Conservation (phyloP, 1,139 yeast species). For the Saccharomyces pastorianus region DNA sequence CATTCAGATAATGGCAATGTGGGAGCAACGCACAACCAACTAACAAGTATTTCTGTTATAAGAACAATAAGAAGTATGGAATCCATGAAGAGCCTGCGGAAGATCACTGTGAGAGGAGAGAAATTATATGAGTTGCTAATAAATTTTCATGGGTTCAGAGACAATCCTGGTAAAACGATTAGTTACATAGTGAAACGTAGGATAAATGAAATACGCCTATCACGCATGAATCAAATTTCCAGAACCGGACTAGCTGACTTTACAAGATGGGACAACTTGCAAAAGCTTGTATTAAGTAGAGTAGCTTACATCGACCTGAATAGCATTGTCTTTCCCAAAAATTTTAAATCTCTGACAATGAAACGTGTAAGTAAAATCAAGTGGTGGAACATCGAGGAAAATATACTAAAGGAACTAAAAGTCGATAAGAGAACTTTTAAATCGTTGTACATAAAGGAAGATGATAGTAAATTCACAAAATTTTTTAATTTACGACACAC, state of each 20-base stretch:
- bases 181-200: conserved; percentile 20
- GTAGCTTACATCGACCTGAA: conserved; percentile 21
- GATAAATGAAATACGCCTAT: conserved; percentile 13
- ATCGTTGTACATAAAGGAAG: neutral
- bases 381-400: conserved; percentile 23
- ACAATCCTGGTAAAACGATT: conserved; percentile 25
- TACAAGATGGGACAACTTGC: conserved; percentile 25
- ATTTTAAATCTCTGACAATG: conserved; percentile 15
- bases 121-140: conserved; percentile 19
- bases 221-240: conserved; percentile 12
- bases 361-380: conserved; percentile 10
- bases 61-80: conserved; percentile 15
- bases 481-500: neutral
- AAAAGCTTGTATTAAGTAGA: conserved; percentile 12
- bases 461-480: neutral
- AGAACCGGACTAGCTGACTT: conserved; percentile 20
- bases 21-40: neutral
- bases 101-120: conserved; percentile 17
- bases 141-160: conserved; percentile 28
- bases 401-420: neutral
- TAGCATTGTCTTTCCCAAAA: conserved; percentile 18
- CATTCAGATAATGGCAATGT: neutral
- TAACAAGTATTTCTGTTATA: conserved; percentile 3
- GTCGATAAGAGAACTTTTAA: neutral
- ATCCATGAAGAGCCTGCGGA: conserved; percentile 17